Evolutionary conservation across 805 yeast species (phyloP), one percentile per base, ranked within the genome.

Genomic region (Yarrowia sp.): DNA sequence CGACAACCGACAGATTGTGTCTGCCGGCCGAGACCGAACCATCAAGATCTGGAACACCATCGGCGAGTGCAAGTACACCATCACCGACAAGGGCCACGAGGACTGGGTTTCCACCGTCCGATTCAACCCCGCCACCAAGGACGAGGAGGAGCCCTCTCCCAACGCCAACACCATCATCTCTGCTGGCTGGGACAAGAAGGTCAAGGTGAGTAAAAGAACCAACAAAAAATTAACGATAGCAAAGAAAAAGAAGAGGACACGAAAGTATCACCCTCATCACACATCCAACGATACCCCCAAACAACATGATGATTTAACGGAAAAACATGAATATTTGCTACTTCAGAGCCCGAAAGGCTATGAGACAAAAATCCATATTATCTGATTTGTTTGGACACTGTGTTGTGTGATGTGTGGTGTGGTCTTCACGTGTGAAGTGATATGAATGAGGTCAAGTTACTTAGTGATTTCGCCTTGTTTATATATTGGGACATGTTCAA

Each of bases 81-180:
- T 93, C 84, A 78, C 77, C 70, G 74, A 74, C 70, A 83, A 87
- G 79, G 95, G 96, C 78, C 99, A 95, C 96, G 80, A 87, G 81
- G 99, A 95, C 91, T 95, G 99, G 99, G 97, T 94, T 78, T 91
- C 97, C 73, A 86, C 96, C 77, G 98, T 93, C 78, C 91, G 97
- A 87, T 92, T 94, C 88, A 91, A 97, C 76, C 98, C 98, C 83
- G 73, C 76, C 70, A 75, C 76, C 63, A 71, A 72, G 69, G 86
- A 87, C 75, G 66, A 61, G 55, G 66, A 61, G 44, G 66, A 61
- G 66, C 66, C 66, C 66, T 46, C 55, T 15, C 55, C 66, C 66
- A 84, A 83, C 73, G 79, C 85, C 72, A 82, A 88, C 73, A 82
- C 91, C 78, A 89, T 92, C 78, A 89, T 94, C 85, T 94, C 99